Evolutionary conservation across 129 eudicot genomes (phyloP), one percentile per base, ranked within the genome.

Genomic region (Artemisia tridentata): DNA sequence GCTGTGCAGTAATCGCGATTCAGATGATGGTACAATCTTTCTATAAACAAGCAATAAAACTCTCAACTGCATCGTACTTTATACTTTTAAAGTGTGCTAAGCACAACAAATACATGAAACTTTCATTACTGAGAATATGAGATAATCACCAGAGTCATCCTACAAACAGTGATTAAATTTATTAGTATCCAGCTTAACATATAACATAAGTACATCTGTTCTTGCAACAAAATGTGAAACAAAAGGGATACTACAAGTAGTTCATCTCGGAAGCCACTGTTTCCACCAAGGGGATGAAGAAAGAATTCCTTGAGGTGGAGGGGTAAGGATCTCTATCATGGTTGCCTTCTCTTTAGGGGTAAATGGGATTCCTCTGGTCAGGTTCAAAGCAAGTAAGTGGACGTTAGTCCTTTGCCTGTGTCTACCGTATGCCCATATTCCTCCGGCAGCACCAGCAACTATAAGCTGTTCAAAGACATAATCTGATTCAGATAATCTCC

Each of bases 341-440:
- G 91, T 78, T 71, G 89, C 79, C 68, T 79, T 92, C 84, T 92
- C 98, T 85, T 80, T 92, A 16, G 90, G 98, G 18, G 98, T 92
- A 52, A 92, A 76, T 7, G 98, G 86, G 55, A 92, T 79, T 21
- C 98, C 98, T 83, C 96, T 78, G 31, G 86, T 81, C 17, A 89
- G 88, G 58, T 92, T 85, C 74, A 89, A 75, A 63, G 96, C 91
- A 91, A 92, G 80, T 55, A 92, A 86, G 67, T 86, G 98, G 23
- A 92, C 95, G 57, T 88, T 92, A 13, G 95, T 89, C 65, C 84
- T 83, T 78, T 88, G 98, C 68, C 85, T 84, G 74, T 92, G 90
- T 79, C 80, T 86, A 62, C 82, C 84, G 70, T 84, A 88, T 25
- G 91, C 92, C 96, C 98, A 89, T 54, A 81, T 71, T 58, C 91